phyloP scores from a whole-genome alignment of 2,329 filamentous ascomycete genomes.

The Fusarium papillatum region DNA sequence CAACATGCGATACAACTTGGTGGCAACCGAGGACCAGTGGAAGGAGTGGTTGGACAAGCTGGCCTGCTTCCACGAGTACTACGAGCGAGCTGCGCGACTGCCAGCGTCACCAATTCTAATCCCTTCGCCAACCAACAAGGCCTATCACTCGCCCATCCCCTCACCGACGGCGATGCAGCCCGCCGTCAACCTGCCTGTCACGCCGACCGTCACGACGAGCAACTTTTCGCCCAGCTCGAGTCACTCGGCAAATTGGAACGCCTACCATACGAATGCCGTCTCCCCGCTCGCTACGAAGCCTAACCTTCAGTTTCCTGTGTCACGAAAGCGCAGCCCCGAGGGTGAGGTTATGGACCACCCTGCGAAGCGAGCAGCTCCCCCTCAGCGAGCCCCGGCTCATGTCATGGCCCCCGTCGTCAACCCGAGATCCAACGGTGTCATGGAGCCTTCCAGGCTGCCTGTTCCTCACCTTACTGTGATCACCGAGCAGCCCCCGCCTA shows the following conservation, averaged over 20 bases:
- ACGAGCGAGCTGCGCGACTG: conserved; percentile 74
- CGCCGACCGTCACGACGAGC: conserved; percentile 47
- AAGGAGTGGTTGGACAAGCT: conserved; percentile 87
- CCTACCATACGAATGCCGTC: conserved; percentile 54
- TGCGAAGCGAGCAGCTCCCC: conserved; percentile 61
- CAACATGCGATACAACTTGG: conserved; percentile 96
- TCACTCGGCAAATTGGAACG: conserved; percentile 55
- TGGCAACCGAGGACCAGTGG: conserved; percentile 91
- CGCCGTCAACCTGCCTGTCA: conserved; percentile 48
- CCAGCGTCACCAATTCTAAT: conserved; percentile 57
- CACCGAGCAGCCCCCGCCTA: conserved; percentile 54
- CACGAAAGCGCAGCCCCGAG: conserved; percentile 66
- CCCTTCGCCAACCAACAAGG: conserved; percentile 55
- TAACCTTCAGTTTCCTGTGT: conserved; percentile 53
- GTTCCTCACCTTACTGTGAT: conserved; percentile 80
- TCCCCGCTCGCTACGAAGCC: conserved; percentile 65
- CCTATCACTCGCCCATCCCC: conserved; percentile 60
- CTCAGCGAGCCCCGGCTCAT: conserved; percentile 35
- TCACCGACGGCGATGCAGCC: conserved; percentile 61
- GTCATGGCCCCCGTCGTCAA: conserved; percentile 33
- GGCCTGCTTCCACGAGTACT: conserved; percentile 86
- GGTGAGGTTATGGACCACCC: conserved; percentile 66
- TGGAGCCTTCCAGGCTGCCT: conserved; percentile 66
- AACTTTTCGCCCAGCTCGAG: conserved; percentile 57
- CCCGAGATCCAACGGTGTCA: conserved; percentile 34